A percentile compares a stretch with the other conserved stretches of the same genome.
These are phyloP conservation scores for Ustilago bromivora DNA, from an alignment of 1,284 basidiomycete genomes.

Conservation along the genomic window DNA sequence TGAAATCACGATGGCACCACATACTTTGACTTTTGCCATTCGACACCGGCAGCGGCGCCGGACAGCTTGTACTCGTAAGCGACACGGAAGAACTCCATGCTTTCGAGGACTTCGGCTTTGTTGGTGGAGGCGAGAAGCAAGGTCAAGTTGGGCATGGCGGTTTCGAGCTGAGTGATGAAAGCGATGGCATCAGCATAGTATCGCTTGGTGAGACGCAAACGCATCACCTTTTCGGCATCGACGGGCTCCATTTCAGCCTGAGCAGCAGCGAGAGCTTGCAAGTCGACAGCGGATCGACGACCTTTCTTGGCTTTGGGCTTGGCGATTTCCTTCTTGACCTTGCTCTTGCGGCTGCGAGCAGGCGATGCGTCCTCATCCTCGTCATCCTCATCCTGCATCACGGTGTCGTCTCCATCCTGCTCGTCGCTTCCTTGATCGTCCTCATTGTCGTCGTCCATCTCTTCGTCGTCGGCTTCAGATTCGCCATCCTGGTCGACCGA, in stretches of 20 bases:
- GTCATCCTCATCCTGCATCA: conserved; percentile 31
- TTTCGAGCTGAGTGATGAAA: conserved; percentile 86
- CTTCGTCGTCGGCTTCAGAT: conserved; percentile 69
- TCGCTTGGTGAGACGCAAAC: conserved; percentile 83
- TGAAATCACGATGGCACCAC: background rate
- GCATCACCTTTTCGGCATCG: conserved; percentile 72
- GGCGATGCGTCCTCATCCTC: conserved; percentile 23
- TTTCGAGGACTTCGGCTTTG: conserved; percentile 92
- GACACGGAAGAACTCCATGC: conserved; percentile 93
- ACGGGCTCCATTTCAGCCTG: conserved; percentile 59
- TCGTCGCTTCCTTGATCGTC: conserved; percentile 19
- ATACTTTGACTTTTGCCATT: background rate
- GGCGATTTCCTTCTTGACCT: conserved; percentile 2
- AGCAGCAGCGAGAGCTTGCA: conserved; percentile 55
- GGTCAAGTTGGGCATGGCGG: conserved; percentile 80
- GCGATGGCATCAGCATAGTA: conserved; percentile 88
- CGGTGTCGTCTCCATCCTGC: conserved; percentile 29
- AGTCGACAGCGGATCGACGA: conserved; percentile 71
- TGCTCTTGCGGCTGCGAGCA: conserved; percentile 12
- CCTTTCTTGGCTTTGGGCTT: conserved; percentile 50
- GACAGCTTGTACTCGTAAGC: conserved; percentile 86
- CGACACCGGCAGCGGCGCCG: conserved; percentile 76
- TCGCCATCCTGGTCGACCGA: conserved; percentile 67
- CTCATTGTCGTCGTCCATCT: conserved; percentile 68
- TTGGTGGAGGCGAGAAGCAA: conserved; percentile 88